Percentiles rank a stretch among this genome's conserved stretches.
phyloP scores from a whole-genome alignment of 2,329 filamentous ascomycete genomes.

The Volutella citrinella region DNA sequence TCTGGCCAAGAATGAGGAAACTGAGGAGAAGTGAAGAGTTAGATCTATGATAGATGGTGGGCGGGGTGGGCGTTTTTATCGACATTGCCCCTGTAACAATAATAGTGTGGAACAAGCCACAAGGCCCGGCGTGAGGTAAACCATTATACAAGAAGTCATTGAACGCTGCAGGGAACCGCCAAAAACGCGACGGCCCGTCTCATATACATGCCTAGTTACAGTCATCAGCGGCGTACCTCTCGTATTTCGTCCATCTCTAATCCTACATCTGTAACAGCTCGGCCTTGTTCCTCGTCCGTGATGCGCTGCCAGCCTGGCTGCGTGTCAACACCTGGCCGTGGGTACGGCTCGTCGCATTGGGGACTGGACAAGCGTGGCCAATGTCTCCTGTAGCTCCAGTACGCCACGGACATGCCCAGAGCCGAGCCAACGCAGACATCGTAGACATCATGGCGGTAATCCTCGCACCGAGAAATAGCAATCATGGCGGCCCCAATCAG shows the following conservation, averaged over 20 bases:
- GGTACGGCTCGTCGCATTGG: constrained; percentile 57
- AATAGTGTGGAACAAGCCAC: constrained; percentile 31
- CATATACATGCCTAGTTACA: constrained; percentile 22
- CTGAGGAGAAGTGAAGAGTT: constrained; percentile 57
- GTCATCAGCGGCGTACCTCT: constrained; percentile 23
- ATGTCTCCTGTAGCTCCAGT: constrained; percentile 65
- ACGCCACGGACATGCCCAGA: constrained; percentile 58
- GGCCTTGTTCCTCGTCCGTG: constrained; percentile 52
- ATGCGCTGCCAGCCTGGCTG: constrained; percentile 40
- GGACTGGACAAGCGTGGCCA: constrained; percentile 54
- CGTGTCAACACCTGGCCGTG: constrained; percentile 39
- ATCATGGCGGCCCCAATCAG: constrained; percentile 64
- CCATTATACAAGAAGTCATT: too few relatives aligned
- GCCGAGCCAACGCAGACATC: constrained; percentile 62
- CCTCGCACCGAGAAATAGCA: constrained; percentile 65
- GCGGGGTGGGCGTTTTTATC: constrained; percentile 3
- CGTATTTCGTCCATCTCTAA: constrained; percentile 31
- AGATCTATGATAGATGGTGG: constrained; percentile 26
- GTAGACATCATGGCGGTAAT: constrained; percentile 70
- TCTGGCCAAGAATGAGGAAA: constrained; percentile 79
- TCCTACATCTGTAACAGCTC: constrained; percentile 35
- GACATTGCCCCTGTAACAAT: constrained; percentile 27
- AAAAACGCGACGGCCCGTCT: too few relatives aligned
- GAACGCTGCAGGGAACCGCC: too few relatives aligned
- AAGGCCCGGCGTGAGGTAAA: too few relatives aligned